phyloP scores from a whole-genome alignment of 306 rosid species.

The Delonix regia region DNA sequence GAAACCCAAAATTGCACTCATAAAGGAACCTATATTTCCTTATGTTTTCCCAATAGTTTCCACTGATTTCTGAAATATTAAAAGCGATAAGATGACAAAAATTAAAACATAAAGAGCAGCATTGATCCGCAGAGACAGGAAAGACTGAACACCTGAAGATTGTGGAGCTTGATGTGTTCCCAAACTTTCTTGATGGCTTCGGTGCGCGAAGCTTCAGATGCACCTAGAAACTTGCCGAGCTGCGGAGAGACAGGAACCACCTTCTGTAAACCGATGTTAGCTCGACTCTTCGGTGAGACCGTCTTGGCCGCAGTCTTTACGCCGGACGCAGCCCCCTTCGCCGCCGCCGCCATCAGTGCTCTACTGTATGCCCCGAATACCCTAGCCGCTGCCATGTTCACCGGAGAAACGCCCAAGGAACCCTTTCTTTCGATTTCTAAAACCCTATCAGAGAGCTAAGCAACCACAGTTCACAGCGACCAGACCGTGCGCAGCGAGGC shows the following conservation, averaged over 20 bases:
- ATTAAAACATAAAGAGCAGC: not conserved
- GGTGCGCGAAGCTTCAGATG: conserved; percentile 44
- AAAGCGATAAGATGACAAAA: not conserved
- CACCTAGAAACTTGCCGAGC: conserved; percentile 49
- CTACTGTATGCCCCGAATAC: conserved; percentile 47
- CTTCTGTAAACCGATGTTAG: conserved; percentile 42
- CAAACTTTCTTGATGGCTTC: conserved; percentile 53
- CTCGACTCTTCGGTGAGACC: not conserved
- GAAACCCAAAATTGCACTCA: not conserved
- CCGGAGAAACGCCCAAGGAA: not conserved
- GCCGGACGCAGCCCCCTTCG: conserved; percentile 28
- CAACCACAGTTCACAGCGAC: not conserved
- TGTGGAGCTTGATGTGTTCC: conserved; percentile 51
- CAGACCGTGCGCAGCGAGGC: not conserved
- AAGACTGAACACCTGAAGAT: conserved; percentile 48
- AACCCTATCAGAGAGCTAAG: conserved; percentile 37
- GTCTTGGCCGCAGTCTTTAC: conserved; percentile 29
- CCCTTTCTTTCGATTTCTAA: conserved; percentile 1
- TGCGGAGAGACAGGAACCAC: conserved; percentile 53
- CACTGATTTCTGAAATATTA: not conserved
- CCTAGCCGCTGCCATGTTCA: conserved; percentile 46
- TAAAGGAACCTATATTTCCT: not conserved
- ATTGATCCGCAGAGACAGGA: not conserved
- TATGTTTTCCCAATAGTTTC: not conserved
- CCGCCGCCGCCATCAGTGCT: conserved; percentile 47